Conservation (phyloP, 2,329 filamentous ascomycete genomes). For the Zasmidium cellare region DNA sequence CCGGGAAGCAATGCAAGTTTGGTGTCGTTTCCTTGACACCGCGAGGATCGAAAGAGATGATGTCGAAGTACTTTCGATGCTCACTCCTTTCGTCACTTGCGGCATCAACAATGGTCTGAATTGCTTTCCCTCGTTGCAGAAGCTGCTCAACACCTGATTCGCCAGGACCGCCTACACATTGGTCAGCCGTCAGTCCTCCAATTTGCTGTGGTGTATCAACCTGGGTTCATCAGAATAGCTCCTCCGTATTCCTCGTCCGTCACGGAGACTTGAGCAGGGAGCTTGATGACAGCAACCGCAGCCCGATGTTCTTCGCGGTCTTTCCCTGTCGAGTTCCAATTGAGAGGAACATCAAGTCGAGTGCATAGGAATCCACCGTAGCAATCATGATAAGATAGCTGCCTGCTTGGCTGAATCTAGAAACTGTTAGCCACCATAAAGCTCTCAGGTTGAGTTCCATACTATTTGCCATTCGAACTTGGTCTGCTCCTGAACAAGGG, state of each 20-base stretch:
- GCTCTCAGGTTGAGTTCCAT: not conserved
- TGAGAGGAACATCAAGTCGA: slow-evolving; percentile 49
- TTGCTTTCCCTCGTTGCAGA: not conserved
- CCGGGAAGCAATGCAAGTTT: slow-evolving; percentile 23
- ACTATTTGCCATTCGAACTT: not conserved
- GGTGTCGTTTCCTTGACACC: slow-evolving; percentile 39
- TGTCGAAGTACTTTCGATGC: slow-evolving; percentile 38
- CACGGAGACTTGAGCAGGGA: slow-evolving; percentile 42
- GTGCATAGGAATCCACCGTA: slow-evolving; percentile 50
- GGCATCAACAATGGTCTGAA: slow-evolving; percentile 12
- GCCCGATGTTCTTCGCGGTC: slow-evolving; percentile 25
- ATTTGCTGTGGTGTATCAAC: not conserved
- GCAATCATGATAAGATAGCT: slow-evolving; percentile 30
- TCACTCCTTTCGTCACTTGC: not conserved
- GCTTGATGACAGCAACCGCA: slow-evolving; percentile 45
- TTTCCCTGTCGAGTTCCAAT: slow-evolving; percentile 31
- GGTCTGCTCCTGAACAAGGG: not conserved
- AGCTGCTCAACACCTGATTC: slow-evolving; percentile 35
- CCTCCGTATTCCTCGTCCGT: slow-evolving; percentile 37
- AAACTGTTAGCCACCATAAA: not conserved
- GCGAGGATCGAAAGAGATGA: slow-evolving; percentile 43
- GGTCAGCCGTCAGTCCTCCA: not conserved
- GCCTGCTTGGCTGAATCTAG: not conserved
- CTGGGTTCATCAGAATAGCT: not conserved
- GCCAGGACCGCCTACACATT: slow-evolving; percentile 37